Conservation (phyloP, 2,329 filamentous ascomycete genomes). For the Penicillium hordei region DNA sequence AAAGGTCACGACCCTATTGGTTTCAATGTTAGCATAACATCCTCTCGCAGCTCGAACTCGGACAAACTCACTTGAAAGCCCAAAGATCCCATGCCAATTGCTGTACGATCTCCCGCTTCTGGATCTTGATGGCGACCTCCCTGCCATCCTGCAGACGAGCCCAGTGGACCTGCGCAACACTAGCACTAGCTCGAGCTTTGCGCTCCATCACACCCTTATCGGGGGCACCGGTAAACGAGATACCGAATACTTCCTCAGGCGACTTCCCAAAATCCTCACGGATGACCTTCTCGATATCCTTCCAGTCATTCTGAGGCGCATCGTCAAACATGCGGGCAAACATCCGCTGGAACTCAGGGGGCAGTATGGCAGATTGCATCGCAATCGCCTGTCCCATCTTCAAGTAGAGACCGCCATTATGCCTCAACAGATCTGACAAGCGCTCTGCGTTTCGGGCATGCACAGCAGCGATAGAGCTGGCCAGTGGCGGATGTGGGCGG, state of each 20-base stretch:
- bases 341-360: conserved; percentile 94
- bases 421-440: conserved; percentile 74
- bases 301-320: conserved; percentile 89
- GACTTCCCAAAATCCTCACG: conserved; percentile 81
- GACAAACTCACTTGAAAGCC: conserved; percentile 72
- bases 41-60: background rate
- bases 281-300: conserved; percentile 80
- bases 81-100: conserved; percentile 95
- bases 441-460: conserved; percentile 82
- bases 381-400: conserved; percentile 98
- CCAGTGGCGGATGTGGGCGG: conserved; percentile 71
- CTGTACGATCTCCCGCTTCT: conserved; percentile 88
- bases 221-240: conserved; percentile 71
- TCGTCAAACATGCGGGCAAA: conserved; percentile 97
- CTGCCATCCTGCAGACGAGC: conserved; percentile 79
- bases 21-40: conserved; percentile 15
- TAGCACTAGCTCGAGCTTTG: conserved; percentile 73
- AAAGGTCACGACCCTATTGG: conserved; percentile 68
- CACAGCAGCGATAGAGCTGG: conserved; percentile 71
- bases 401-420: conserved; percentile 90
- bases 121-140: conserved; percentile 93
- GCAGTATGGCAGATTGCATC: conserved; percentile 93
- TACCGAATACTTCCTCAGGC: conserved; percentile 87
- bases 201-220: conserved; percentile 67
- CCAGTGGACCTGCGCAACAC: conserved; percentile 97